Conservation (phyloP, 495 filamentous ascomycete genomes). For the Penicillium chermesinum region DNA sequence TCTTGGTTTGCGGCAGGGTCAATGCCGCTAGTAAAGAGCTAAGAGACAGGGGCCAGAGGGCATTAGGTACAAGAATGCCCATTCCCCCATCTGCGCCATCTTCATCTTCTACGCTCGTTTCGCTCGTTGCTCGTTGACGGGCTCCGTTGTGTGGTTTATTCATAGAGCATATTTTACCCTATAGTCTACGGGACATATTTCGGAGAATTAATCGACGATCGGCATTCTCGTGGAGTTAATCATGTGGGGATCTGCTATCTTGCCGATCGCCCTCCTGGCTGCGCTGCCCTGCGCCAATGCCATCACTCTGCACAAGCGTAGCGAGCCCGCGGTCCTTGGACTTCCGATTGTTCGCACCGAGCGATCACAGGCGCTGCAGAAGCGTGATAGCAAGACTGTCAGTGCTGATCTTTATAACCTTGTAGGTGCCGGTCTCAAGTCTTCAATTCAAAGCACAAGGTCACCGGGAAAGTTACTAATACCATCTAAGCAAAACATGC, state of each 20-base stretch:
- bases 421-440: too few species aligned
- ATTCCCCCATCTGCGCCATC: background rate
- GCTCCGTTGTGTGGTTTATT: too few species aligned
- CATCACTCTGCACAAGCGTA: slow-evolving; percentile 21
- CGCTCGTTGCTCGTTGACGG: background rate
- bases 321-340: slow-evolving; percentile 41
- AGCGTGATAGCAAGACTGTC: slow-evolving; percentile 32
- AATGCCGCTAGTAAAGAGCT: background rate
- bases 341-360: slow-evolving; percentile 37
- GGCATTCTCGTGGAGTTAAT: background rate
- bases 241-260: slow-evolving; percentile 13
- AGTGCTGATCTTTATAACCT: too few species aligned
- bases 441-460: background rate
- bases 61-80: background rate
- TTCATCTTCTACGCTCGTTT: background rate
- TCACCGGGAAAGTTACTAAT: background rate
- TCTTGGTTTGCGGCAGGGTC: background rate
- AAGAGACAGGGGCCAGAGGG: background rate
- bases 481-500: slow-evolving; percentile 41
- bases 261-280: slow-evolving; percentile 12
- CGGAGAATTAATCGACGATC: background rate
- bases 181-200: too few species aligned
- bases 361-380: slow-evolving; percentile 21
- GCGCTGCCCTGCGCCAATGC: slow-evolving; percentile 17
- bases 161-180: too few species aligned